These are phyloP conservation scores for Raddia guianensis DNA, from an alignment of 176 grass and related monocot species.

Conservation along the genomic window DNA sequence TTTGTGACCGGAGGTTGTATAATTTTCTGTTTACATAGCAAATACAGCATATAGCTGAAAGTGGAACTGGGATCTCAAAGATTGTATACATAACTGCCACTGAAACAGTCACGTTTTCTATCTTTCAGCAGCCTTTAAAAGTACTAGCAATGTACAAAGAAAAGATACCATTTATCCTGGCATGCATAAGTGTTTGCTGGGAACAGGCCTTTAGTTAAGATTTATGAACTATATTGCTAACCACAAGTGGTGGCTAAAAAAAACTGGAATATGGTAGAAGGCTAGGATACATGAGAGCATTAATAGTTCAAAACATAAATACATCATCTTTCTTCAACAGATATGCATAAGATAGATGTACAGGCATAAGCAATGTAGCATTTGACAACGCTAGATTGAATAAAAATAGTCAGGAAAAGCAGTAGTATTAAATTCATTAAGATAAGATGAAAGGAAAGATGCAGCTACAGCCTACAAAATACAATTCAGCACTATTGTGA, in stretches of 20 bases:
- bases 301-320: slow-evolving; percentile 15
- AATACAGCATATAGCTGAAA: background rate
- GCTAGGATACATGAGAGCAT: background rate
- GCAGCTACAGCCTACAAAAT: background rate
- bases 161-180: background rate
- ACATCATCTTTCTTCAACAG: background rate
- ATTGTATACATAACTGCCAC: background rate
- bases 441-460: background rate
- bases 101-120: background rate
- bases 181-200: background rate
- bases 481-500: background rate
- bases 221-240: background rate
- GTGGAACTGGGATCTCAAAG: background rate
- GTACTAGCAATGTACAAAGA: background rate
- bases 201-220: background rate
- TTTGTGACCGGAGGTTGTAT: background rate
- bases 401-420: background rate
- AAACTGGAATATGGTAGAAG: background rate
- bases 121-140: background rate
- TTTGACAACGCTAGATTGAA: slow-evolving; percentile 4
- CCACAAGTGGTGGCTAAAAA: slow-evolving; percentile 12
- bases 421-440: background rate
- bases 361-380: background rate
- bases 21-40: background rate
- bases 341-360: slow-evolving; percentile 1